Base-by-base conservation (phyloP, 192 early-diverging fungal genomes). In the Linnemannia hyalina region DNA sequence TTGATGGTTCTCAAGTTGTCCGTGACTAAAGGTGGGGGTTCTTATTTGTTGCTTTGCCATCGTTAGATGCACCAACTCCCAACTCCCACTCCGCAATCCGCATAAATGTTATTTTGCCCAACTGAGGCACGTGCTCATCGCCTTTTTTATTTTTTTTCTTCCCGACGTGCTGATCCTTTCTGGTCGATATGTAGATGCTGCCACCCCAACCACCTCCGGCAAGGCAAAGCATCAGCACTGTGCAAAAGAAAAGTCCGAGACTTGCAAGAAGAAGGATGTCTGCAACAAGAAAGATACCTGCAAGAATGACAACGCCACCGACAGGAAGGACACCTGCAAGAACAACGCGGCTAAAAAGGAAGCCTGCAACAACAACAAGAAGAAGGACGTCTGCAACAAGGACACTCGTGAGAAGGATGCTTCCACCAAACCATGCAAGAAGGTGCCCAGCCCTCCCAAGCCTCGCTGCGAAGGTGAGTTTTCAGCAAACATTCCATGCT, bases 1-100 rank as follows among this genome's bases (percentile, higher is more conserved):
- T 75, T 73, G n/a, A 52, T 78, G 40, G 46, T 83, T 29, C n/a
- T 83, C 72, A 78, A 74, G 52, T 40, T 83, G 72, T 73, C 46
- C 13, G 72, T 75, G 60, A 32, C 60, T 7, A 32, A 72, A 78
- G 63, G 82, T 83, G 70, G 32, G 20, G 3, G 4, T 52, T 22
- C 18, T 20, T 20, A 23, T 79, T 79, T 72, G 0, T 46, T 46
- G 42, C 42, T 70, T 42, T 70, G 35, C 69, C 69, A 70, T 42
- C 20, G 9, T 70, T 29, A 26, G 32, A 38, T 15, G 38, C 35
- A 69, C 35, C 68, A 18, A 49, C 47, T 16, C 16, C 20, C 49
- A 26, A 68, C 65, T 32, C 44, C 42, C 44, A 11, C 69, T 70
- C 69, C 69, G 26, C 65, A 32, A 32, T 26, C 29, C 65, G n/a